phyloP scores from a whole-genome alignment of 345 rosid species.

The Cochlearia excelsa region DNA sequence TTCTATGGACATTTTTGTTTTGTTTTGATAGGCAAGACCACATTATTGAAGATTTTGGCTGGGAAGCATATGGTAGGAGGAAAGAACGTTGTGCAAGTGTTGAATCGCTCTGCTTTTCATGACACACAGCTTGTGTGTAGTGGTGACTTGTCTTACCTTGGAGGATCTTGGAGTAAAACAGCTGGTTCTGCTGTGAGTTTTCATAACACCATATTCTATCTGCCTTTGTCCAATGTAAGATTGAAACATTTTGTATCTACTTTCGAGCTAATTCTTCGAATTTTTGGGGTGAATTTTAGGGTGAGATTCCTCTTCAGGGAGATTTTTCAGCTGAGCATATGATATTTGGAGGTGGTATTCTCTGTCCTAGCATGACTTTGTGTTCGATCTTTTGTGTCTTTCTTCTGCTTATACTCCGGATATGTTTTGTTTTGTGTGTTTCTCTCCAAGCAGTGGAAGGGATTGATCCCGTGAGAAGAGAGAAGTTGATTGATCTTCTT shows the following conservation, averaged over 20 bases:
- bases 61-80: constrained; percentile 99
- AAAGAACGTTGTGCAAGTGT: constrained; percentile 70
- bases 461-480: constrained; percentile 80
- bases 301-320: constrained; percentile 95
- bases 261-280: neutral
- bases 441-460: constrained; percentile 69
- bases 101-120: constrained; percentile 80
- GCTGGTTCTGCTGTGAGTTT: constrained; percentile 85
- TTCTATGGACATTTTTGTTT: neutral
- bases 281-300: constrained; percentile 37
- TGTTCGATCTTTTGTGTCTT: neutral
- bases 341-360: constrained; percentile 84
- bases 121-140: constrained; percentile 85
- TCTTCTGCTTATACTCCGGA: constrained; percentile 10
- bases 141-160: constrained; percentile 88
- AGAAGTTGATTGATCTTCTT: constrained; percentile 81
- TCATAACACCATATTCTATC: neutral
- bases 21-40: constrained; percentile 62
- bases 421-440: neutral
- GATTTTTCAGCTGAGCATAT: constrained; percentile 97
- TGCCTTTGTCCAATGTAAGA: neutral
- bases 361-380: constrained; percentile 1
- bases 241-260: neutral
- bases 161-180: constrained; percentile 95
- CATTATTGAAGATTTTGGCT: constrained; percentile 73